Evolutionary conservation across 2,329 filamentous ascomycete genomes (phyloP).

Genomic region (Sclerotinia subarctica): DNA sequence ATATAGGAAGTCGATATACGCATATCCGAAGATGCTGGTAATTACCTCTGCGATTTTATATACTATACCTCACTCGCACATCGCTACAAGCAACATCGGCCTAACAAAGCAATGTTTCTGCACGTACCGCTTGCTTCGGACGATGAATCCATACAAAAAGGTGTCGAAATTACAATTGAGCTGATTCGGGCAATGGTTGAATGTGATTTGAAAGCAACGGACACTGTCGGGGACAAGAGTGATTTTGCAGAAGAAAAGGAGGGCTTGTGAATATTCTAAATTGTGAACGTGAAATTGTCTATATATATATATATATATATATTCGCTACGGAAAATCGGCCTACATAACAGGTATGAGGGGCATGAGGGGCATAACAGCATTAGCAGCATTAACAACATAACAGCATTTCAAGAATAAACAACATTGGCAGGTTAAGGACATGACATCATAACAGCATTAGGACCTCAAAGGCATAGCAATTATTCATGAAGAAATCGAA

Average conservation of each 20-base stretch:
- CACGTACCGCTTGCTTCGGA: slow-evolving; percentile 65
- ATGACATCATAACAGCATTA: neutral
- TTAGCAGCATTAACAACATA: neutral
- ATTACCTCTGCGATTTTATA: slow-evolving; percentile 76
- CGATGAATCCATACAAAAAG: slow-evolving; percentile 47
- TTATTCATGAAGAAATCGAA: no score
- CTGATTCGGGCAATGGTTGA: slow-evolving; percentile 57
- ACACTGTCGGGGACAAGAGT: neutral
- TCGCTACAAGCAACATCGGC: slow-evolving; percentile 47
- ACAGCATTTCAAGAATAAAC: neutral
- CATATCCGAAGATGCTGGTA: slow-evolving; percentile 67
- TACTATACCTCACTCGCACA: slow-evolving; percentile 67
- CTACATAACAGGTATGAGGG: neutral
- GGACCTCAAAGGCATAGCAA: neutral
- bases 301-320: neutral
- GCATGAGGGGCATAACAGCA: neutral
- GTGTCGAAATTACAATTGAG: slow-evolving; percentile 51
- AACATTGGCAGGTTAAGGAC: neutral
- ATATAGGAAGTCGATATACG: slow-evolving; percentile 44
- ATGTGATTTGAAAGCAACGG: slow-evolving; percentile 27
- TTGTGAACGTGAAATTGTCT: neutral
- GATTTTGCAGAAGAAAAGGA: neutral
- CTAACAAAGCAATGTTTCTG: slow-evolving; percentile 61
- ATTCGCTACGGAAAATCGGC: neutral
- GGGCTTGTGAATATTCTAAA: neutral